phyloP scores from a whole-genome alignment of 352 stramenopile species.

The Phytophthora foliorum region DNA sequence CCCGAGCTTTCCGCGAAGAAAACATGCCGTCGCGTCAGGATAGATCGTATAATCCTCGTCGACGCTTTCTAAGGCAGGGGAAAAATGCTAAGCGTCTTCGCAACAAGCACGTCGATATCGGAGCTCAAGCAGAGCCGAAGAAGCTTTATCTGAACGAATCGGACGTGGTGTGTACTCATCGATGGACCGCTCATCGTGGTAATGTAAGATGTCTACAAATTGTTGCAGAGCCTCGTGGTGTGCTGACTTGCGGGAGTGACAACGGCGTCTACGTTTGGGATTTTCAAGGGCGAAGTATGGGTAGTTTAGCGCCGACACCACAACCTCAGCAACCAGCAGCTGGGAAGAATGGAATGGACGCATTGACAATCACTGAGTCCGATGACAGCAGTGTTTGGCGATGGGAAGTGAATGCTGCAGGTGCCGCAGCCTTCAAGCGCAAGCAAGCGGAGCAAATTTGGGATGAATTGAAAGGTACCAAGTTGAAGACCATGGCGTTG shows the following conservation, averaged over 20 bases:
- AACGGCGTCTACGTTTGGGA: conserved; percentile 71
- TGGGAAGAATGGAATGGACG: background rate
- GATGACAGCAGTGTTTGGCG: conserved; percentile 39
- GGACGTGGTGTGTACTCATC: conserved; percentile 51
- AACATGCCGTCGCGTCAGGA: conserved; percentile 64
- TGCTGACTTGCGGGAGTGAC: conserved; percentile 76
- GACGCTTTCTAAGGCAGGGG: conserved; percentile 73
- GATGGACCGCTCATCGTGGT: conserved; percentile 67
- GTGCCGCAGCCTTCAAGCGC: conserved; percentile 47
- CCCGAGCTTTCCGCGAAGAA: conserved; percentile 65
- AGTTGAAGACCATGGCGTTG: conserved; percentile 42
- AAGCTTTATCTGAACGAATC: conserved; percentile 33
- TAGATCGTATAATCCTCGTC: conserved; percentile 76
- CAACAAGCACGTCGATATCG: conserved; percentile 31
- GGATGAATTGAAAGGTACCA: conserved; percentile 60
- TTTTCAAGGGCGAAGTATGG: conserved; percentile 53
- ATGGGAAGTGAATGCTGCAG: conserved; percentile 59
- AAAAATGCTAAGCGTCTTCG: conserved; percentile 69
- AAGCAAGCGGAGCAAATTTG: conserved; percentile 69
- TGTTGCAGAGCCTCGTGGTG: conserved; percentile 65
- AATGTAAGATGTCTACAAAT: conserved; percentile 59
- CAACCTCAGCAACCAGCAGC: conserved; percentile 9
- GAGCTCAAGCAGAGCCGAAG: conserved; percentile 16
- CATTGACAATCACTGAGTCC: background rate
- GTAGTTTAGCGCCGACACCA: conserved; percentile 37